These are phyloP conservation scores for Solanum habrochaites DNA, from an alignment of 257 asterid species.

Conservation along the genomic window DNA sequence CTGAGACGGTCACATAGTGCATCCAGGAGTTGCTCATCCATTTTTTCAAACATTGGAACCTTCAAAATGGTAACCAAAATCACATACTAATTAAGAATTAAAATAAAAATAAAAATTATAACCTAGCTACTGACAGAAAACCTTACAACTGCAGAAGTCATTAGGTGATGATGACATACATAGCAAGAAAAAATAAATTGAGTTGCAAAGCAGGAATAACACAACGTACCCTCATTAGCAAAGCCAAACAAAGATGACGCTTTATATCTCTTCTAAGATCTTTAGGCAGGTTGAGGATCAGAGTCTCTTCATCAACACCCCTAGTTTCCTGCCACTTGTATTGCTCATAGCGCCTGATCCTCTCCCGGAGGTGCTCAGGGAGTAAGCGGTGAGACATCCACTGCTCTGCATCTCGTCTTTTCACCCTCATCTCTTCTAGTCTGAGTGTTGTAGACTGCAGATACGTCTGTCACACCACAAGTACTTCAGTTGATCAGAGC, in stretches of 20 bases:
- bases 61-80: conserved; percentile 1
- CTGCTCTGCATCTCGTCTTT: conserved; percentile 96
- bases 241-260: conserved; percentile 86
- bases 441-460: conserved; percentile 88
- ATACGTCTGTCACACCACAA: conserved; percentile 60
- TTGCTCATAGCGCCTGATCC: conserved; percentile 87
- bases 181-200: neutral
- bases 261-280: conserved; percentile 96
- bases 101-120: no score
- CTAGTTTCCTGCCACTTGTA: conserved; percentile 97
- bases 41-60: conserved; percentile 97
- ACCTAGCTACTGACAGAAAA: neutral
- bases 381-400: conserved; percentile 98
- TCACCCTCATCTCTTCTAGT: conserved; percentile 96
- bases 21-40: conserved; percentile 91
- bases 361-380: conserved; percentile 66
- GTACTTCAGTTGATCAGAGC: conserved; percentile 3
- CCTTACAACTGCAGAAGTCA: neutral
- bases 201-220: neutral
- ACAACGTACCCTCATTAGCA: conserved; percentile 68
- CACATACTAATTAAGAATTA: neutral
- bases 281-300: conserved; percentile 78
- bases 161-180: neutral
- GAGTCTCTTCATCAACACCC: conserved; percentile 91
- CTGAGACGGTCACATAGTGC: conserved; percentile 83